These are phyloP conservation scores for Myxozyma lipomycoides DNA, from an alignment of 805 yeast species.

Conservation along the genomic window DNA sequence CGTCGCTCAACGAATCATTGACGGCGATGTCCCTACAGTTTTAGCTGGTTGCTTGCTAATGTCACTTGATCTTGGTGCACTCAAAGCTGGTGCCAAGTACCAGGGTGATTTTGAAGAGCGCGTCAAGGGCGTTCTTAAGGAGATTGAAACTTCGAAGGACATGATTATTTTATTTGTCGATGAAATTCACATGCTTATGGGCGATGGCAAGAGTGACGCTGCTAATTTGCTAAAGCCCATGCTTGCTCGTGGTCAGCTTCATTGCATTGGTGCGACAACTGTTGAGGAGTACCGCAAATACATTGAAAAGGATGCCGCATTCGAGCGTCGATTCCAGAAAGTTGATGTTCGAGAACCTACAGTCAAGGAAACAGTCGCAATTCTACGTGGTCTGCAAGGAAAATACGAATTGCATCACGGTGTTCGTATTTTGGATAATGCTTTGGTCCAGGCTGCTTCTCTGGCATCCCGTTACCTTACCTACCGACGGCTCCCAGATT, in stretches of 20 bases:
- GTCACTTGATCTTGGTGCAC: slow-evolving; percentile 90
- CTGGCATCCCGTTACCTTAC: slow-evolving; percentile 91
- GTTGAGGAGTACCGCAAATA: slow-evolving; percentile 88
- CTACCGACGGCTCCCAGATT: slow-evolving; percentile 92
- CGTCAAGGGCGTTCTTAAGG: slow-evolving; percentile 91
- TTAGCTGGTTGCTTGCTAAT: slow-evolving; percentile 75
- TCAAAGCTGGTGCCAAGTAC: slow-evolving; percentile 97
- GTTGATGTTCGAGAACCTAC: slow-evolving; percentile 95
- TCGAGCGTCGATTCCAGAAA: slow-evolving; percentile 96
- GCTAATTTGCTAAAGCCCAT: slow-evolving; percentile 96
- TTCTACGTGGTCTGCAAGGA: slow-evolving; percentile 91
- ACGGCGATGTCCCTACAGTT: slow-evolving; percentile 89
- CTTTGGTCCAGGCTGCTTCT: slow-evolving; percentile 90
- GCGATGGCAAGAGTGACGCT: slow-evolving; percentile 96
- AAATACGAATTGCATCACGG: slow-evolving; percentile 97
- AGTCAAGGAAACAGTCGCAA: slow-evolving; percentile 87
- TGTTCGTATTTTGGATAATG: slow-evolving; percentile 90
- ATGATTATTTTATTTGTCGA: slow-evolving; percentile 90
- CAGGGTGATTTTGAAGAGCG: slow-evolving; percentile 99
- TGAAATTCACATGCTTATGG: slow-evolving; percentile 99
- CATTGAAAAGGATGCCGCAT: slow-evolving; percentile 96
- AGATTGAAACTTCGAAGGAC: slow-evolving; percentile 70
- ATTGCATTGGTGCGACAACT: slow-evolving; percentile 98
- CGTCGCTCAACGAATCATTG: slow-evolving; percentile 94
- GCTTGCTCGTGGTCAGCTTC: slow-evolving; percentile 91